phyloP scores from a whole-genome alignment of 2,329 filamentous ascomycete species.

The Chaetomiaceae sp. region DNA sequence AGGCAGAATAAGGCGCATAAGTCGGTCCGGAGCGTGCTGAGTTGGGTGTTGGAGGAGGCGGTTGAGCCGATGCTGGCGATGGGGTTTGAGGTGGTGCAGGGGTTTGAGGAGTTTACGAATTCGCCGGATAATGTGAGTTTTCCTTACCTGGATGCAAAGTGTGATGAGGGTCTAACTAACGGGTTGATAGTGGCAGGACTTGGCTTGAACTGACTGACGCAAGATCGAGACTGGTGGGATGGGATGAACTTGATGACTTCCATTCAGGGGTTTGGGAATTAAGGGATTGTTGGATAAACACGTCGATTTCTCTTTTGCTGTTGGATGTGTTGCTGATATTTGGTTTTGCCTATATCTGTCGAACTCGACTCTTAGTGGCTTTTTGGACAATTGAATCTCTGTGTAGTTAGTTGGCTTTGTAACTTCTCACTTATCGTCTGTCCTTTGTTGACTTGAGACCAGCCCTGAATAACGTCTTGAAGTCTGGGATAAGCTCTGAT shows the following conservation, averaged over 20 bases:
- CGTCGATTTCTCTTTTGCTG: too few relatives aligned
- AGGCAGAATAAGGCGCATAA: constrained; percentile 78
- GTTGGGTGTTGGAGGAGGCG: constrained; percentile 72
- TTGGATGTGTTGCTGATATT: too few relatives aligned
- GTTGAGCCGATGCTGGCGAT: constrained; percentile 70
- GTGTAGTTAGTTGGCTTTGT: too few relatives aligned
- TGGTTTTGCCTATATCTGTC: too few relatives aligned
- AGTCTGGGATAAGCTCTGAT: too few relatives aligned
- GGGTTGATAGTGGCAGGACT: constrained; percentile 18
- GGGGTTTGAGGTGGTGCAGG: constrained; percentile 75
- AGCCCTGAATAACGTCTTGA: not conserved
- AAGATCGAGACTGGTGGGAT: not conserved
- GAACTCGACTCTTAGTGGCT: too few relatives aligned
- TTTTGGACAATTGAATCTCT: too few relatives aligned
- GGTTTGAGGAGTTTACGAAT: constrained; percentile 74
- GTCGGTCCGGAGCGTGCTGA: constrained; percentile 67
- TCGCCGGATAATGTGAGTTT: constrained; percentile 50
- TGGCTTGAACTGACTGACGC: constrained; percentile 6
- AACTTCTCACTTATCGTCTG: too few relatives aligned
- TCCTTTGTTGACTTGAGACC: too few relatives aligned
- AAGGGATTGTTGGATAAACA: too few relatives aligned
- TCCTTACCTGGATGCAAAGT: not conserved
- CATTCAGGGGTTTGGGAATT: too few relatives aligned
- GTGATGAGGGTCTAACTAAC: constrained; percentile 6
- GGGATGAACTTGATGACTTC: too few relatives aligned